Conservation (phyloP, 2,329 filamentous ascomycete genomes). For the Hymenoscyphus occultus region DNA sequence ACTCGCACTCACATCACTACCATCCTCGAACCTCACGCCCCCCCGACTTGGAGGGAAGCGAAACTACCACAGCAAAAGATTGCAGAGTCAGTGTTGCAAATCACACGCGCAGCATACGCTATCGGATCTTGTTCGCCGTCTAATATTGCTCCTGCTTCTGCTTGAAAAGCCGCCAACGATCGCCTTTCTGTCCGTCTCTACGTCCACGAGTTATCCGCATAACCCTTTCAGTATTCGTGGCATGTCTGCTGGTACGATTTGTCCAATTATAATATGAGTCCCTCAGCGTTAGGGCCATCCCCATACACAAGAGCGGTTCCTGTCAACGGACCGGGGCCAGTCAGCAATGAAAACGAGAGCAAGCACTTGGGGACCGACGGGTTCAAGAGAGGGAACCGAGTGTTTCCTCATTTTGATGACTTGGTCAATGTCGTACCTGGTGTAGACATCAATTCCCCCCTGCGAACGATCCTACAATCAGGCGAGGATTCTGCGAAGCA, state of each 20-base stretch:
- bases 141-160: neutral
- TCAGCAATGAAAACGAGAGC: constrained; percentile 22
- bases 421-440: constrained; percentile 39
- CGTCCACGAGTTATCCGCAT: neutral
- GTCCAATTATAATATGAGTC: constrained; percentile 32
- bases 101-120: neutral
- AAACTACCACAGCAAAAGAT: too few relatives aligned
- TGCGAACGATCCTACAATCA: constrained; percentile 51
- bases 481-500: constrained; percentile 54
- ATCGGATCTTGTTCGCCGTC: neutral
- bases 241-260: constrained; percentile 5
- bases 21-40: too few relatives aligned
- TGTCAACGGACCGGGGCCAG: constrained; percentile 28
- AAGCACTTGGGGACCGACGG: constrained; percentile 21
- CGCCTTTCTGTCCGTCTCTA: too few relatives aligned
- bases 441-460: constrained; percentile 40
- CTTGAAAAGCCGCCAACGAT: neutral
- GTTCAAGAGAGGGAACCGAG: constrained; percentile 24
- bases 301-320: constrained; percentile 26
- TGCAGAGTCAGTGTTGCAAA: too few relatives aligned
- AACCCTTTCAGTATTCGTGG: neutral
- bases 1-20: too few relatives aligned
- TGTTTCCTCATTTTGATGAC: constrained; percentile 44
- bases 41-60: too few relatives aligned
- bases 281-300: constrained; percentile 28